Conservation (phyloP, 768 basidiomycete species). For the Lactarius deliciosus region DNA sequence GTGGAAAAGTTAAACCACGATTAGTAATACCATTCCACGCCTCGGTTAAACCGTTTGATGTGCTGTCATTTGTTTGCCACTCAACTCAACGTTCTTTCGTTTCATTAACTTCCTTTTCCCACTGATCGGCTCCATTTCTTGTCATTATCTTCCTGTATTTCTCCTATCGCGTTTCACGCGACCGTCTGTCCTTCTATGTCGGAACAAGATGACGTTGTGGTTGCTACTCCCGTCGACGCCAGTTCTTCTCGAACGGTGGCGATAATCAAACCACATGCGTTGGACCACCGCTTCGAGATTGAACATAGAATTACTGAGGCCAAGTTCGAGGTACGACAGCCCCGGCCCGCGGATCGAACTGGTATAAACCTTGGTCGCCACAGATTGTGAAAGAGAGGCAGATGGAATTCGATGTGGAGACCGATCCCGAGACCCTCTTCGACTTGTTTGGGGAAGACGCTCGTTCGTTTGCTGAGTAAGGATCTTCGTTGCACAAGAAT, state of each 20-base stretch:
- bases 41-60: not conserved
- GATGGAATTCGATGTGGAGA: slow-evolving; percentile 85
- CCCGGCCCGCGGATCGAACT: slow-evolving; percentile 5
- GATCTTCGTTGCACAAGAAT: slow-evolving; percentile 7
- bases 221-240: slow-evolving; percentile 1
- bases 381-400: slow-evolving; percentile 86
- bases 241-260: slow-evolving; percentile 64
- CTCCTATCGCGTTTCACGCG: slow-evolving; percentile 17
- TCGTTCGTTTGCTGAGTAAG: slow-evolving; percentile 73
- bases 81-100: not conserved
- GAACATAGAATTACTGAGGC: slow-evolving; percentile 77
- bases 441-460: slow-evolving; percentile 82
- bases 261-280: slow-evolving; percentile 80
- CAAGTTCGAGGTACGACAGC: slow-evolving; percentile 71
- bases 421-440: slow-evolving; percentile 74
- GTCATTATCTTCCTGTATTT: slow-evolving; percentile 20
- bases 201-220: slow-evolving; percentile 4
- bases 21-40: slow-evolving; percentile 9
- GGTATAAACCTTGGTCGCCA: slow-evolving; percentile 26
- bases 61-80: not conserved
- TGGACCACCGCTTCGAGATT: slow-evolving; percentile 73
- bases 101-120: slow-evolving; percentile 23
- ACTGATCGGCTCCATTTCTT: slow-evolving; percentile 21
- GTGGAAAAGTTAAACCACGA: slow-evolving; percentile 50
- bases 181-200: slow-evolving; percentile 24